Percentiles rank a stretch among this genome's conserved stretches.
Conservation (phyloP, 2,329 filamentous ascomycete species). For the Colletotrichum neosansevieriae region DNA sequence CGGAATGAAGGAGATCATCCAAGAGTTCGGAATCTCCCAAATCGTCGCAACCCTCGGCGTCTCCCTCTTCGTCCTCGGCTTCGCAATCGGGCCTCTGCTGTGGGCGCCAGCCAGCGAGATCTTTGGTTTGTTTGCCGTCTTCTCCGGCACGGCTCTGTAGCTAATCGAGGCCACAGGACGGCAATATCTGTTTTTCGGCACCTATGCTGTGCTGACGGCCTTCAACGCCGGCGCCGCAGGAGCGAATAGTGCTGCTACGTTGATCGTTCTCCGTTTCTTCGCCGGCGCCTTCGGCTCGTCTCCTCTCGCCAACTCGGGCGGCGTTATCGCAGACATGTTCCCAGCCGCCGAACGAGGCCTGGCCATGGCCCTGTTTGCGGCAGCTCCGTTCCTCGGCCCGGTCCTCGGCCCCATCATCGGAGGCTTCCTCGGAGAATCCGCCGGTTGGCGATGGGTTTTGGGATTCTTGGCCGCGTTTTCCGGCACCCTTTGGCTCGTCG, state of each 20-base stretch:
- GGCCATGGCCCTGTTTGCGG: constrained; percentile 73
- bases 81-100: constrained; percentile 70
- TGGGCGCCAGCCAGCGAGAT: constrained; percentile 75
- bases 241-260: constrained; percentile 65
- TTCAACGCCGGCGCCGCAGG: constrained; percentile 73
- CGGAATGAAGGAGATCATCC: constrained; percentile 62
- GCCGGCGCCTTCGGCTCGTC: constrained; percentile 72
- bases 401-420: constrained; percentile 73
- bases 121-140: constrained; percentile 51
- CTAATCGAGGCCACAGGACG: constrained; percentile 48
- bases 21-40: constrained; percentile 59
- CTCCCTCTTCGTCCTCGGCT: constrained; percentile 61
- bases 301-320: constrained; percentile 71
- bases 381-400: constrained; percentile 75
- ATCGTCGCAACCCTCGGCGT: constrained; percentile 62
- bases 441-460: constrained; percentile 78
- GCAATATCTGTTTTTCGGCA: constrained; percentile 67
- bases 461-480: constrained; percentile 73
- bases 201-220: constrained; percentile 66
- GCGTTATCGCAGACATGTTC: constrained; percentile 73
- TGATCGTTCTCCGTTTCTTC: constrained; percentile 75
- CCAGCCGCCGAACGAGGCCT: constrained; percentile 62
- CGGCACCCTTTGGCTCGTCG: constrained; percentile 38
- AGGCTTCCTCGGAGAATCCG: constrained; percentile 73
- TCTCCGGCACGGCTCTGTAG: no score